phyloP scores from a whole-genome alignment of 148 eudicot genomes.

The Talinum fruticosum region DNA sequence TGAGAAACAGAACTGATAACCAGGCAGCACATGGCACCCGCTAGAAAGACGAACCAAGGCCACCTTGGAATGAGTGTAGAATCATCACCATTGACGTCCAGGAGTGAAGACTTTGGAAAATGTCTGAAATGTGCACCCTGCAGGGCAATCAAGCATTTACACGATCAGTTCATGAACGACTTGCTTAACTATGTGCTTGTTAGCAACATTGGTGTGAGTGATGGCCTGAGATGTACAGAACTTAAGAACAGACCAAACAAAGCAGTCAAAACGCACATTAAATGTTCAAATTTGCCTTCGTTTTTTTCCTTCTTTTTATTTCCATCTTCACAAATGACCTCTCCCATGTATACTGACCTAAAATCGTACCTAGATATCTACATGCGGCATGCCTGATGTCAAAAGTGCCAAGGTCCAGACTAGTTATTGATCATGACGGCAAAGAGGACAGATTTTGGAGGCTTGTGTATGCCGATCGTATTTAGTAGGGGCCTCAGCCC shows the following conservation, averaged over 20 bases:
- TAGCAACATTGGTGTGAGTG: no score
- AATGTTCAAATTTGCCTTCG: neutral
- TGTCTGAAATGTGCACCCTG: slow-evolving; percentile 40
- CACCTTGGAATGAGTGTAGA: slow-evolving; percentile 46
- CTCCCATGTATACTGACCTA: neutral
- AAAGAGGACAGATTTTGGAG: neutral
- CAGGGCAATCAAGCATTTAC: slow-evolving; percentile 20
- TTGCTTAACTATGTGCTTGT: neutral
- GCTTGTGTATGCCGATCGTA: neutral
- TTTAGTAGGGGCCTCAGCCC: neutral
- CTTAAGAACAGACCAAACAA: no score
- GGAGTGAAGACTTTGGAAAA: slow-evolving; percentile 30
- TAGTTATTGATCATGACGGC: neutral
- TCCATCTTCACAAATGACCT: neutral
- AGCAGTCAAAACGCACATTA: neutral
- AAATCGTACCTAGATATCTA: neutral
- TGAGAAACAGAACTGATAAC: slow-evolving; percentile 78
- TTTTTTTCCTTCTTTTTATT: no score
- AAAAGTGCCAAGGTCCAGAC: neutral
- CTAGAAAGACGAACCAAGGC: slow-evolving; percentile 90
- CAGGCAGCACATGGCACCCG: slow-evolving; percentile 82
- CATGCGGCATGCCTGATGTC: neutral
- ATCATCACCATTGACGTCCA: slow-evolving; percentile 16
- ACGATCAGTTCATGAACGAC: neutral
- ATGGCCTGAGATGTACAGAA: no score